phyloP scores from a whole-genome alignment of 2,329 filamentous ascomycete genomes.

The Meredithiella fracta region DNA sequence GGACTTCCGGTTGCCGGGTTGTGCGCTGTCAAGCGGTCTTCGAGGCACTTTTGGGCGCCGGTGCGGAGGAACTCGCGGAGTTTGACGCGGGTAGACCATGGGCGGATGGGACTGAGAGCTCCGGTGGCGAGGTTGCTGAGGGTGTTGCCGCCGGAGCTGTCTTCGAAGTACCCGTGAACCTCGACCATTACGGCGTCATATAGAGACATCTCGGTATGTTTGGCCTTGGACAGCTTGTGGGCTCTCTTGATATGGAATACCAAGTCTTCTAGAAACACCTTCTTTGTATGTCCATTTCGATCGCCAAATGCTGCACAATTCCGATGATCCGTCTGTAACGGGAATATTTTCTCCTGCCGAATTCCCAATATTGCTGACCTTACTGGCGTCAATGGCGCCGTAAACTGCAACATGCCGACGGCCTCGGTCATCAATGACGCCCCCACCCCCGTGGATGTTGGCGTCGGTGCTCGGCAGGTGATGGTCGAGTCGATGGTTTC shows the following conservation, averaged over 20 bases:
- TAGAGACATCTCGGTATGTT: slow-evolving; percentile 31
- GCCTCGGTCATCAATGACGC: not conserved
- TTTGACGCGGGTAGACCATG: slow-evolving; percentile 35
- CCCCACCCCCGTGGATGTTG: not conserved
- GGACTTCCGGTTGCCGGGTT: slow-evolving; percentile 17
- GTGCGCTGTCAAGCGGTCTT: slow-evolving; percentile 29
- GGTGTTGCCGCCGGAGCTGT: slow-evolving; percentile 21
- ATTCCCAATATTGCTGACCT: slow-evolving; percentile 36
- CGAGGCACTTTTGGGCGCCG: slow-evolving; percentile 38
- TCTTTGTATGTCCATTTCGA: slow-evolving; percentile 32
- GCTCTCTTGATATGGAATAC: slow-evolving; percentile 21
- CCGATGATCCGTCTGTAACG: slow-evolving; percentile 37
- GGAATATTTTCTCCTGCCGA: slow-evolving; percentile 34
- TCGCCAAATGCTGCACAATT: slow-evolving; percentile 38
- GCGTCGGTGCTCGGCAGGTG: slow-evolving; percentile 1
- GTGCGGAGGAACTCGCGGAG: slow-evolving; percentile 37
- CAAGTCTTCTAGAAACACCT: slow-evolving; percentile 24
- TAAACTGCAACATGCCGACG: slow-evolving; percentile 23
- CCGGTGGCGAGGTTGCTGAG: slow-evolving; percentile 14
- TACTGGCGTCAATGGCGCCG: slow-evolving; percentile 41
- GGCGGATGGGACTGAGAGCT: slow-evolving; percentile 24
- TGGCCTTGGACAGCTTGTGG: slow-evolving; percentile 18
- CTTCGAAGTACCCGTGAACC: slow-evolving; percentile 42
- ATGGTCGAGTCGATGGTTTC: slow-evolving; percentile 36
- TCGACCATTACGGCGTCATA: slow-evolving; percentile 40